phyloP scores from a whole-genome alignment of 108 stramenopile genomes.

The Pseudonitzschia multistriata region DNA sequence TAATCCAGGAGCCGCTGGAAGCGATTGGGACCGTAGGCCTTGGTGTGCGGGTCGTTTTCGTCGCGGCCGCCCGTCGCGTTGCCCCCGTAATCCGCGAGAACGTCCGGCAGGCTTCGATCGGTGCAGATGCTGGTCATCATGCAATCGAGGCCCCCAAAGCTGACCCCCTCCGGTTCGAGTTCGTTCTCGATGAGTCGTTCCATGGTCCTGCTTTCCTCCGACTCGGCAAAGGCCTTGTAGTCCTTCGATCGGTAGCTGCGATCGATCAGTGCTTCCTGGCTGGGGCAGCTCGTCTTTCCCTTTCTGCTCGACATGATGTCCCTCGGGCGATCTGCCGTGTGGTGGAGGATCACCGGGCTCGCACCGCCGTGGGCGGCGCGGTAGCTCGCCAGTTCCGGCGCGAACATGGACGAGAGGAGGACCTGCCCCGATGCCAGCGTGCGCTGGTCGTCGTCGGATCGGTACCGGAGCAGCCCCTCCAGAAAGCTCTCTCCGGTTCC shows the following conservation, averaged over 20 bases:
- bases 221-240: constrained; percentile 25
- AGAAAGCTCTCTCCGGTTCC: neutral
- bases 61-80: neutral
- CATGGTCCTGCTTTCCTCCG: constrained; percentile 35
- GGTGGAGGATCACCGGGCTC: constrained; percentile 49
- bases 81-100: constrained; percentile 56
- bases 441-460: constrained; percentile 86
- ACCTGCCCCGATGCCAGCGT: constrained; percentile 83
- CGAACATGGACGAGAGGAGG: constrained; percentile 69
- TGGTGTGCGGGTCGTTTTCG: constrained; percentile 2
- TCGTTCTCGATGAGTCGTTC: constrained; percentile 23
- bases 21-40: constrained; percentile 28
- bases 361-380: neutral
- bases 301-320: constrained; percentile 70
- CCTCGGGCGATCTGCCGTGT: constrained; percentile 68
- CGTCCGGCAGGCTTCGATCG: constrained; percentile 69
- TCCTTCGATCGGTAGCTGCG: constrained; percentile 47
- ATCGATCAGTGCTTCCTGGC: constrained; percentile 41
- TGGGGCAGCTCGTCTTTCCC: constrained; percentile 51
- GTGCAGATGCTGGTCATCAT: constrained; percentile 89
- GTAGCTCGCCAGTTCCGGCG: constrained; percentile 31
- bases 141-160: constrained; percentile 59
- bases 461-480: constrained; percentile 45
- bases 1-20: constrained; percentile 43
- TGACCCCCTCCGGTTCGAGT: constrained; percentile 17